A percentile compares a stretch with the other conserved stretches of the same genome.
These are phyloP conservation scores for Candida cerambycidarum DNA, from an alignment of 805 yeast species.

Conservation along the genomic window DNA sequence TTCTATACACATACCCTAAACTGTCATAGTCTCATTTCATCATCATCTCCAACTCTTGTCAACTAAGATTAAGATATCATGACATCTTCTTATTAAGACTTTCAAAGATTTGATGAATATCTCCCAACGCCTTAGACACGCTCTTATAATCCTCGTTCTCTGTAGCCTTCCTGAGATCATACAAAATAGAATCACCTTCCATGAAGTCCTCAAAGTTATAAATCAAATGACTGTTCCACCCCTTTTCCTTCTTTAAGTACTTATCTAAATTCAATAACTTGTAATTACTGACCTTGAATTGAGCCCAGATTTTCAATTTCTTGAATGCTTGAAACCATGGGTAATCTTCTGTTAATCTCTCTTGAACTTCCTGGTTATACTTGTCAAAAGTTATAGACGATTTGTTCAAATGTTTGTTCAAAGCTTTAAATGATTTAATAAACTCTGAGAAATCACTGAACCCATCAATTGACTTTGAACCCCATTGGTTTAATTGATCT, in stretches of 20 bases:
- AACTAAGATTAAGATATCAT: slow-evolving; percentile 1
- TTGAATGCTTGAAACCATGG: slow-evolving; percentile 72
- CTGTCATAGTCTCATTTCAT: no score
- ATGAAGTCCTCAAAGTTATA: slow-evolving; percentile 10
- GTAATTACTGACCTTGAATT: slow-evolving; percentile 53
- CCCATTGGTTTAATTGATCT: slow-evolving; percentile 22
- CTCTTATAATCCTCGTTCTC: slow-evolving; percentile 19
- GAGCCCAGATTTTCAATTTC: slow-evolving; percentile 59
- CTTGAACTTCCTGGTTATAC: slow-evolving; percentile 47
- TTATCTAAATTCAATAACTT: slow-evolving; percentile 45
- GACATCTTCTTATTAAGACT: slow-evolving; percentile 18
- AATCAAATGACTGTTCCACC: slow-evolving; percentile 11
- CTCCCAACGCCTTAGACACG: slow-evolving; percentile 23
- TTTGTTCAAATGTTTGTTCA: neutral
- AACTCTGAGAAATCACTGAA: neutral
- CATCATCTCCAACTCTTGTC: neutral
- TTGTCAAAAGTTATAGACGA: slow-evolving; percentile 48
- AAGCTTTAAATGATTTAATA: slow-evolving; percentile 3
- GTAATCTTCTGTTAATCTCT: slow-evolving; percentile 57
- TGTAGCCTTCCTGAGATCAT: slow-evolving; percentile 8
- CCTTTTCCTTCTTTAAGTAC: slow-evolving; percentile 18
- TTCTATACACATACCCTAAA: no score
- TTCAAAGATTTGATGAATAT: slow-evolving; percentile 25
- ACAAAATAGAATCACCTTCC: slow-evolving; percentile 20
- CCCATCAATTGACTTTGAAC: slow-evolving; percentile 14